Evolutionary conservation across 495 filamentous ascomycete genomes (phyloP), one percentile per base, ranked within the genome.

Genomic region (Staphylotrichum tortipilum): DNA sequence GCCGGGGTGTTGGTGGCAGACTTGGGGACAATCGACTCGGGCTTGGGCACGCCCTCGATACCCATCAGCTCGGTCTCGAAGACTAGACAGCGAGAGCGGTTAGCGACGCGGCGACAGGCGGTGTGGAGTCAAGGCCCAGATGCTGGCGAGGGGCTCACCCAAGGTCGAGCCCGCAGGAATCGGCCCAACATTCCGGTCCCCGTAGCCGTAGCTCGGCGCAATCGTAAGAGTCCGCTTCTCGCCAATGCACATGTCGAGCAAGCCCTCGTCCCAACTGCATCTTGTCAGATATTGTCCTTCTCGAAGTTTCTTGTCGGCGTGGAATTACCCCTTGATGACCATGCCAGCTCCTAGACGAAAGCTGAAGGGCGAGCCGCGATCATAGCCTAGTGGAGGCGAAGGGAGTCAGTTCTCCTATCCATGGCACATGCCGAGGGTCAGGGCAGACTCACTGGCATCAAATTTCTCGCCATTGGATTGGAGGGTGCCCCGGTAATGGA

Each of bases 211-310:
- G 62, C 83, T 79, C 26, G 90, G 86, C n/a, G 87, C 89, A 44
- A 98, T 91, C 18, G 85, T 95, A 67, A 98, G 69, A 26, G 79
- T 91, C 61, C 73, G 79, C 79, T 89, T 92, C 76, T 98, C 92
- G 30, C 92, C 94, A 57, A 95, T 83, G 67, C 92, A 97, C 92
- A 98, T 97, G 58, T 89, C 88, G 47, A 94, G 59, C 28, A 95
- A 75, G 33, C 91, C 90, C 61, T 92, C 66, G 64, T 97, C 92
- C 92, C 92, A 97, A 63, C 76, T 79, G 37, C 29, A 49, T 33
- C 29, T 39, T 19, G 44, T 59, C 31, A 51, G 61, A 36, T 40
- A 36, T 3, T n/a, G 19, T n/a, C 11, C 19, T 38, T 17, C 44
- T 31, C 12, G 31, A 4, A 28, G 35, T 52, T n/a, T 17, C 24